Conservation (phyloP, 352 stramenopile genomes). For the Globisporangium spiculum region DNA sequence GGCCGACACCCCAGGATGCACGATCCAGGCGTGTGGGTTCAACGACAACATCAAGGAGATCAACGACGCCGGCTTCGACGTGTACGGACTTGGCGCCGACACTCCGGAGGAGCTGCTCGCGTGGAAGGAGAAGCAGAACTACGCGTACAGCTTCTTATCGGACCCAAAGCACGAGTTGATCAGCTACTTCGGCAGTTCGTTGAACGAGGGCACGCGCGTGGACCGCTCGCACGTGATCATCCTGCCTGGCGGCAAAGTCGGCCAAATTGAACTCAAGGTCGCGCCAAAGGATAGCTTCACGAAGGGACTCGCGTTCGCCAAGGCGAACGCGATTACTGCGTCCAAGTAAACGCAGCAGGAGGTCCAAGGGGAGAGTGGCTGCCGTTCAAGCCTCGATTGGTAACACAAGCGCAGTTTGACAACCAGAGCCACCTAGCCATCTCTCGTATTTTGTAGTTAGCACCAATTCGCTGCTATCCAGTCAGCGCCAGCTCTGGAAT, state of each 20-base stretch:
- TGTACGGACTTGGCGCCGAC: slow-evolving; percentile 79
- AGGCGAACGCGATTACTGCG: slow-evolving; percentile 12
- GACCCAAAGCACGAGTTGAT: slow-evolving; percentile 80
- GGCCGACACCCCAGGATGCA: slow-evolving; percentile 82
- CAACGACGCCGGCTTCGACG: slow-evolving; percentile 70
- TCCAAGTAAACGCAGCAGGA: slow-evolving; percentile 10
- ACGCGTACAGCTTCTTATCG: slow-evolving; percentile 79
- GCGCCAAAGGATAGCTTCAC: slow-evolving; percentile 78
- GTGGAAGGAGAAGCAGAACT: slow-evolving; percentile 81
- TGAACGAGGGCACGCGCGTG: slow-evolving; percentile 53
- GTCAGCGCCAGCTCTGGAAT: background rate
- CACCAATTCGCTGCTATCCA: background rate
- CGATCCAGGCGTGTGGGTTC: slow-evolving; percentile 79
- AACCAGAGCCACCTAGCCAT: background rate
- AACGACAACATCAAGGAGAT: slow-evolving; percentile 81
- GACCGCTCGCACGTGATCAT: slow-evolving; percentile 85
- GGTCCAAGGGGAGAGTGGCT: background rate
- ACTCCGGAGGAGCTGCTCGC: slow-evolving; percentile 56
- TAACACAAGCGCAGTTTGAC: slow-evolving; percentile 2
- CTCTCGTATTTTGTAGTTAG: background rate
- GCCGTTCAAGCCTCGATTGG: background rate
- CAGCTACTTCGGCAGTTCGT: slow-evolving; percentile 74
- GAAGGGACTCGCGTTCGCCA: slow-evolving; percentile 69
- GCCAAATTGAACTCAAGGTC: slow-evolving; percentile 70
- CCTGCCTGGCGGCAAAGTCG: slow-evolving; percentile 67